Evolutionary conservation across 2,329 filamentous ascomycete species (phyloP).

Genomic region (Aspergillus sergii): DNA sequence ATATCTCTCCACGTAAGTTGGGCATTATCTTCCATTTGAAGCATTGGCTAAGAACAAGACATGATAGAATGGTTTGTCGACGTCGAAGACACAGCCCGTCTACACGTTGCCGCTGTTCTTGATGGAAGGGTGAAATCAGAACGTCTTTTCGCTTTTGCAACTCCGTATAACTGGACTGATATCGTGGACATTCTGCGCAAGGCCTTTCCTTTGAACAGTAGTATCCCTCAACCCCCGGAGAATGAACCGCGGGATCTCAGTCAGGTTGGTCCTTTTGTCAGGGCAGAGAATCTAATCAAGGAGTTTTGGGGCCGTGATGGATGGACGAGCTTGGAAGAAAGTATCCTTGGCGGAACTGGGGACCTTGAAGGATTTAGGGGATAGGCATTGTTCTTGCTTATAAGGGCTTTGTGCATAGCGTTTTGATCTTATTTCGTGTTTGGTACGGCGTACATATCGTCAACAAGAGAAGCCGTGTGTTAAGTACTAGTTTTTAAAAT

Average conservation of each 20-base stretch:
- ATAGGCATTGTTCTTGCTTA: neutral
- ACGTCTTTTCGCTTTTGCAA: slow-evolving; percentile 58
- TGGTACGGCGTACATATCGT: too few species aligned
- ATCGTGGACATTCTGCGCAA: neutral
- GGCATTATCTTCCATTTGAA: neutral
- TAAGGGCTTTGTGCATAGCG: neutral
- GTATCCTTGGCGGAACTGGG: neutral
- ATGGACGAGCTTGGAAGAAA: neutral
- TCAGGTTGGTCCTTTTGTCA: neutral
- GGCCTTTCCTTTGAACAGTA: neutral
- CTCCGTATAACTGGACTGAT: slow-evolving; percentile 51
- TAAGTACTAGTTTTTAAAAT: too few species aligned
- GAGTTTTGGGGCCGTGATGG: neutral
- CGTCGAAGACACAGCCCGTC: slow-evolving; percentile 51
- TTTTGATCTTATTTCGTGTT: too few species aligned
- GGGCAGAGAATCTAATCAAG: neutral
- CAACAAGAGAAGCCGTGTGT: too few species aligned
- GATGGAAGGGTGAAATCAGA: slow-evolving; percentile 50
- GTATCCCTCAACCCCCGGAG: neutral
- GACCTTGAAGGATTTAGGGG: neutral
- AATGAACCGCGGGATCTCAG: neutral
- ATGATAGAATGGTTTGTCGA: slow-evolving; percentile 49
- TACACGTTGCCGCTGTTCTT: slow-evolving; percentile 57
- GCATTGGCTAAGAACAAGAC: neutral
- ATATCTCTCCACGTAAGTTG: slow-evolving; percentile 20